Conservation (phyloP, 768 basidiomycete genomes). For the Xerocomellus amylosporus region DNA sequence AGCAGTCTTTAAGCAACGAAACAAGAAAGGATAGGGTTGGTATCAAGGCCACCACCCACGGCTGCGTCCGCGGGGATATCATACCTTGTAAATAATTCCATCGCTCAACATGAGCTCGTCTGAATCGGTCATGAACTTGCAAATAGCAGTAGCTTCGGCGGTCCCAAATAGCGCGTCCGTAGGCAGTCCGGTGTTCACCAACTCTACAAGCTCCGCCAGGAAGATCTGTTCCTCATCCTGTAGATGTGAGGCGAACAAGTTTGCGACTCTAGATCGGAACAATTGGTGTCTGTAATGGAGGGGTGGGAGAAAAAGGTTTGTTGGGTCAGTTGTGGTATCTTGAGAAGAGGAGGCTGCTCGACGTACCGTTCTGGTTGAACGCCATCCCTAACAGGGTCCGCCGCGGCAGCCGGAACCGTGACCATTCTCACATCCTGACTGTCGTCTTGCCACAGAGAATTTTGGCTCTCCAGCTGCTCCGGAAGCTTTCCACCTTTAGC, state of each 20-base stretch:
- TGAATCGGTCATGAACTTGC: constrained; percentile 68
- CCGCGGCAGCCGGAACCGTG: constrained; percentile 40
- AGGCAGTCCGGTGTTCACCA: constrained; percentile 74
- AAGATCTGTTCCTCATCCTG: constrained; percentile 78
- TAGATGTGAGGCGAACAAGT: constrained; percentile 61
- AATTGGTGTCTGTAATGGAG: constrained; percentile 56
- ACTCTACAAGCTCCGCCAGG: constrained; percentile 63
- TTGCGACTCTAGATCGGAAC: constrained; percentile 77
- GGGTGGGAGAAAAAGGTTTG: background rate
- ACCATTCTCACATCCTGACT: constrained; percentile 67
- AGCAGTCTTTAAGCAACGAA: constrained; percentile 4
- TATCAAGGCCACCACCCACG: background rate
- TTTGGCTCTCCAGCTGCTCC: constrained; percentile 39
- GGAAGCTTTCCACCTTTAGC: constrained; percentile 21
- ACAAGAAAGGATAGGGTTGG: background rate
- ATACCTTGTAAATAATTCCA: constrained; percentile 83
- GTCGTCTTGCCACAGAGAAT: constrained; percentile 66
- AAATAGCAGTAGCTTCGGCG: constrained; percentile 71
- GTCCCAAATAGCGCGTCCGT: constrained; percentile 73
- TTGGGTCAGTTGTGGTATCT: background rate
- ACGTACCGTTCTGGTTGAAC: constrained; percentile 60
- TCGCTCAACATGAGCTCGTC: constrained; percentile 85
- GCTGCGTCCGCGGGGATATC: constrained; percentile 16
- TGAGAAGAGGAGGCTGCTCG: constrained; percentile 2
- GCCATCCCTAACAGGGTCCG: constrained; percentile 38